Base-by-base conservation (phyloP, 1,284 basidiomycete species). In the Ceratobasidium theobromae region DNA sequence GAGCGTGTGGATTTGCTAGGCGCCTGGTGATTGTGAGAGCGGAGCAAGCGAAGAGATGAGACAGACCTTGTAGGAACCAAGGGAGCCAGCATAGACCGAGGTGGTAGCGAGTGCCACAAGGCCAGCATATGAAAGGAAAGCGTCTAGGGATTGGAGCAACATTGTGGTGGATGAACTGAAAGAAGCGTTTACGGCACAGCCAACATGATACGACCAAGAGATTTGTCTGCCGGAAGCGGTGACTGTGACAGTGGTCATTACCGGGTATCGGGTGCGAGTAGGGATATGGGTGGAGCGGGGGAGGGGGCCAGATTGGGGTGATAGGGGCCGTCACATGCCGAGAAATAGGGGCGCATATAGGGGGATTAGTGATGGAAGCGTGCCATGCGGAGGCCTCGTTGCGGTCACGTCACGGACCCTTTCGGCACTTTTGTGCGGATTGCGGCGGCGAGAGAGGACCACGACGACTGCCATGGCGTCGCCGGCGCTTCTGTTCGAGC, bases 41-140 rank as follows among this genome's bases (percentile, higher is more conserved):
- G 30, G 27, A 32, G 12, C 25, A 48, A 25, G 23, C 0, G 23
- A 25, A 45, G 66, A 9, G 49, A 67, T 53, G 54, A 57, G 18
- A 79, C 85, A 69, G 71, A 88, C 86, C 69, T 85, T 82, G 67
- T 91, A 76, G n/a, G 87, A 87, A 8, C 81, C 83, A 75, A 80
- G 82, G 4, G 89, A 81, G 27, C 89, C 89, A 25, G 81, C 79
- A 71, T 86, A 90, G 35, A 91, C 82, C 14, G 86, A 86, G 6
- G 75, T 69, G 46, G 77, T 81, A 1, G 89, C 89, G 25, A 90
- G 80, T 32, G 75, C 74, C 48, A 90, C 74, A 3, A 91, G 76
- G 8, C 88, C 89, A 2, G 78, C 83, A 70, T 88, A 90, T 35
- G 57, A n/a, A 35, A 60, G 27, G 2, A 60, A 23, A 21, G 57